Evolutionary conservation across 441 rosid species (phyloP).

Genomic region (Gossypium schwendimanii): DNA sequence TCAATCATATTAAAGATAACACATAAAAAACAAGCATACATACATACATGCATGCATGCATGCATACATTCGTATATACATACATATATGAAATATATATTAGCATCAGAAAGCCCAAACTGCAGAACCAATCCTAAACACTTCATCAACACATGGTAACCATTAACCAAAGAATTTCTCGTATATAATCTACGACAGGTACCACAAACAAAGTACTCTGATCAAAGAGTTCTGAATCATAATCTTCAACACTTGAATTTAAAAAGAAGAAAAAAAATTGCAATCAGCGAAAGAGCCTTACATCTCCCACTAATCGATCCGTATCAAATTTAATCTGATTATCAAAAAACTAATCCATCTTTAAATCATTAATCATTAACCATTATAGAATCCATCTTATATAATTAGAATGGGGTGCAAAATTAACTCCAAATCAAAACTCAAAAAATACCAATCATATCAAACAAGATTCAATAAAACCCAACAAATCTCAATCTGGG

Average conservation of each 20-base stretch:
- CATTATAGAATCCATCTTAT: background rate
- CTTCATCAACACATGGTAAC: background rate
- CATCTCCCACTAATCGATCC: background rate
- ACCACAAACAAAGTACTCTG: background rate
- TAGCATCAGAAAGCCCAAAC: background rate
- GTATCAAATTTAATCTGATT: too few relatives aligned
- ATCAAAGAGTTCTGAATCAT: background rate
- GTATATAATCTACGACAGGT: background rate
- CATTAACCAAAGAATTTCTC: background rate
- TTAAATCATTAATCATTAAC: too few relatives aligned
- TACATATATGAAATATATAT: background rate
- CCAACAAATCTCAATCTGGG: slow-evolving; percentile 3
- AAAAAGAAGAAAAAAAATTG: background rate
- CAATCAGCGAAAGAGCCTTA: background rate
- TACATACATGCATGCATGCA: background rate
- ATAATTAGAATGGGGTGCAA: background rate
- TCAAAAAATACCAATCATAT: background rate
- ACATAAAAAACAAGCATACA: background rate
- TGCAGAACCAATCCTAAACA: background rate
- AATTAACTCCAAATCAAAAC: background rate
- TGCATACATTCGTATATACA: background rate
- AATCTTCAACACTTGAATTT: background rate
- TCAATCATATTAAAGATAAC: too few relatives aligned
- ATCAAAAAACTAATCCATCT: background rate
- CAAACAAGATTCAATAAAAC: background rate